Base-by-base conservation (phyloP, 1,284 basidiomycete genomes). In the Puccinia horiana region DNA sequence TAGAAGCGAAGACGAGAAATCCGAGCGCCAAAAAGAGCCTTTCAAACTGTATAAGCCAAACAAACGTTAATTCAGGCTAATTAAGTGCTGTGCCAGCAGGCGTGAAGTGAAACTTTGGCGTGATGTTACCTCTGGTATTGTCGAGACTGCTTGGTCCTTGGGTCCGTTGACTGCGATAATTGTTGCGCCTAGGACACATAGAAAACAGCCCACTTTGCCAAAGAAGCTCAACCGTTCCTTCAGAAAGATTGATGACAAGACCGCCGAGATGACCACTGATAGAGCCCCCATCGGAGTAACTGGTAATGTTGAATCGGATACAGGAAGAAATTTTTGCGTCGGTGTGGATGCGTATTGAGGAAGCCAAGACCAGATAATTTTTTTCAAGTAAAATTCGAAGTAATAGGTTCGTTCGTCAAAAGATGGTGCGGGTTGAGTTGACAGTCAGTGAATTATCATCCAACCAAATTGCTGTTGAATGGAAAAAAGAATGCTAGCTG, bases 241-340 rank as follows among this genome's bases (percentile, higher is more conserved):
- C 85, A 98, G 91, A 88, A 98, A 93, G 85, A 97, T 90, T 65
- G 94, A 95, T 14, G 95, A 96, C 29, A 98, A 89, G 40, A 97
- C 93, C 52, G 96, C 96, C 85, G 93, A 96, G 84, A 98, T 90
- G 85, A 99, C 96, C 84, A 99, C 97, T 23, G 95, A 96, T 80
- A 99, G 91, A 3, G 96, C 95, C 67, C 96, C 96, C 85, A 99
- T 91, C 0, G 96, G 96, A n/a, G 95, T 96, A 90, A 94, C 86
- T 20, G 86, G 18, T 35, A 47, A 47, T 47, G 23, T n/a, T n/a
- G n/a, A n/a, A n/a, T n/a, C n/a, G n/a, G n/a, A n/a, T n/a, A n/a
- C n/a, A n/a, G n/a, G n/a, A n/a, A n/a, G n/a, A 6, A n/a, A 58
- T n/a, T 26, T 58, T n/a, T 20, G 23, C 84, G 29, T 86, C 84